Conservation (phyloP, 2,329 filamentous ascomycete genomes). For the Cercospora janseana region DNA sequence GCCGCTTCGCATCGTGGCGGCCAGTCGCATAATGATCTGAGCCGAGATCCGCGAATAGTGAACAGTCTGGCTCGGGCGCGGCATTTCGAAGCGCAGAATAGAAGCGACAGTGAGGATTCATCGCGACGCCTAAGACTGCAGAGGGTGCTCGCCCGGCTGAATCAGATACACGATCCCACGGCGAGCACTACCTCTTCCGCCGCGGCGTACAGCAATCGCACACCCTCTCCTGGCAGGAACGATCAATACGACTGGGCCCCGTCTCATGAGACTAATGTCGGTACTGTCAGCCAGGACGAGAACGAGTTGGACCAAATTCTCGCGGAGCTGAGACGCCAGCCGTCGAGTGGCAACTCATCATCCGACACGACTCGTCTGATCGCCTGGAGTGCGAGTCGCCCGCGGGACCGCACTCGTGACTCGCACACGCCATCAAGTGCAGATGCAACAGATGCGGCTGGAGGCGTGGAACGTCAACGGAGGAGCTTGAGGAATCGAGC, state of each 20-base stretch:
- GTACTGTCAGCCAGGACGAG: conserved; percentile 36
- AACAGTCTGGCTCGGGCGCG: conserved; percentile 1
- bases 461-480: conserved; percentile 32
- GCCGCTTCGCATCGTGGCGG: neutral
- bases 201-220: conserved; percentile 53
- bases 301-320: conserved; percentile 44
- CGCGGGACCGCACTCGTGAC: conserved; percentile 33
- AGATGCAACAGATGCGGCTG: conserved; percentile 28
- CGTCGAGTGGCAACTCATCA: conserved; percentile 15
- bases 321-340: conserved; percentile 42
- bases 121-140: conserved; percentile 44
- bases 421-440: conserved; percentile 29
- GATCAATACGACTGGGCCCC: conserved; percentile 62
- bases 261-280: conserved; percentile 37
- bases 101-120: conserved; percentile 39
- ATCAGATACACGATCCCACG: conserved; percentile 44
- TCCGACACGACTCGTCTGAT: conserved; percentile 40
- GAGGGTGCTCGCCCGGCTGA: conserved; percentile 47
- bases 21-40: conserved; percentile 22
- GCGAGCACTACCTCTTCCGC: conserved; percentile 20
- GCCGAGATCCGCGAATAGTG: conserved; percentile 28
- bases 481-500: conserved; percentile 36
- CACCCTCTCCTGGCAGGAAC: conserved; percentile 51
- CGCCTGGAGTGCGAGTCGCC: conserved; percentile 37
- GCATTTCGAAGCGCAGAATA: conserved; percentile 11